A percentile compares a stretch with the other conserved stretches of the same genome.
phyloP scores from a whole-genome alignment of 169 alveolate species.

The Plasmodium vinckei region DNA sequence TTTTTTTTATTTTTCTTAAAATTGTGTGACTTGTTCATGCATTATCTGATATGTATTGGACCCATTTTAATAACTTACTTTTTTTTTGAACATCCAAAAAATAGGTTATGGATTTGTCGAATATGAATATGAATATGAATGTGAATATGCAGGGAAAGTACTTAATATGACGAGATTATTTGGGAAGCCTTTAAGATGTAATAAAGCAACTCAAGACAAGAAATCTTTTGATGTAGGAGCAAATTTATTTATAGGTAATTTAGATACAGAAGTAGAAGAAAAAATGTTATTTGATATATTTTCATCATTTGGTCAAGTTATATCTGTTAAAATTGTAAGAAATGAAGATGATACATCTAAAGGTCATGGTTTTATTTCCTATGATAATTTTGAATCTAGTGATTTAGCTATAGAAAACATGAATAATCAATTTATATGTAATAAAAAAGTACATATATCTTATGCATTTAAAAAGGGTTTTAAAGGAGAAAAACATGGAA shows the following conservation, averaged over 20 bases:
- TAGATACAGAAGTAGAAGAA: constrained; percentile 98
- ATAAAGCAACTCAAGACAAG: constrained; percentile 98
- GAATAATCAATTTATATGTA: constrained; percentile 96
- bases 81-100: neutral
- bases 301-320: constrained; percentile 96
- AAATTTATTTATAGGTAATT: constrained; percentile 97
- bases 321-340: constrained; percentile 93
- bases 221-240: constrained; percentile 98
- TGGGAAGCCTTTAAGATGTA: constrained; percentile 97
- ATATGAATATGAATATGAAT: constrained; percentile 96
- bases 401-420: constrained; percentile 98
- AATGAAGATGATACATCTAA: constrained; percentile 93
- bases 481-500: constrained; percentile 93
- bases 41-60: no score
- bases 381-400: constrained; percentile 98
- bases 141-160: constrained; percentile 98
- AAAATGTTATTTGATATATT: constrained; percentile 96
- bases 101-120: constrained; percentile 98
- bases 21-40: no score
- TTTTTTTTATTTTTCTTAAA: neutral
- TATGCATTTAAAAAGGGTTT: constrained; percentile 98
- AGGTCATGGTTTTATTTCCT: constrained; percentile 97
- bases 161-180: constrained; percentile 97
- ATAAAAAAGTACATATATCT: constrained; percentile 97
- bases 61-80: no score